A percentile compares a stretch with the other conserved stretches of the same genome.
phyloP scores from a whole-genome alignment of 2,329 filamentous ascomycete genomes.

The Rutstroemia sp. region DNA sequence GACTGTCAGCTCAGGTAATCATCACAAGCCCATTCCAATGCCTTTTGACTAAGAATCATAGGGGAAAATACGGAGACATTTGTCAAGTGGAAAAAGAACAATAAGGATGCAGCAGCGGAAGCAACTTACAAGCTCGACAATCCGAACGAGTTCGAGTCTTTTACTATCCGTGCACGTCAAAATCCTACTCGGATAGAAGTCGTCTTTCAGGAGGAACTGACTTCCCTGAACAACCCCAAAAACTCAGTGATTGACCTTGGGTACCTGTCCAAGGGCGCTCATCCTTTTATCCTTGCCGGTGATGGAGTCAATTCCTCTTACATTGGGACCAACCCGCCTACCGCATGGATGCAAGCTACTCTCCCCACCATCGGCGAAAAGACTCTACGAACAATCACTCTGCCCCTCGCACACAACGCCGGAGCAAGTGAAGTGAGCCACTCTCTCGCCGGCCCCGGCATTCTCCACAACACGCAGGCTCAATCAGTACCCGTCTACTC shows the following conservation, averaged over 20 bases:
- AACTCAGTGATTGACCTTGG: slow-evolving; percentile 15
- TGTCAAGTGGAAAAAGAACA: slow-evolving; percentile 12
- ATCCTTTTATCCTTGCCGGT: slow-evolving; percentile 19
- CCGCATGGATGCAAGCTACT: slow-evolving; percentile 20
- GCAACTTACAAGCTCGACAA: slow-evolving; percentile 17
- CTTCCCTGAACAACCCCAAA: slow-evolving; percentile 16
- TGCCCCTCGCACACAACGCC: slow-evolving; percentile 17
- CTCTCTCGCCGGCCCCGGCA: slow-evolving; percentile 7
- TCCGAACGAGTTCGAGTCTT: slow-evolving; percentile 10
- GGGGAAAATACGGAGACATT: slow-evolving; percentile 11
- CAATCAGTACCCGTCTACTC: slow-evolving; percentile 14
- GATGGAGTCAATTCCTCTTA: slow-evolving; percentile 11
- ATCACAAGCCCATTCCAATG: neutral
- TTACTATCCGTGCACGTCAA: slow-evolving; percentile 17
- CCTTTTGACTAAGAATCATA: neutral
- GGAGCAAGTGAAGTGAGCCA: slow-evolving; percentile 15
- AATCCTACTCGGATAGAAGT: slow-evolving; percentile 10
- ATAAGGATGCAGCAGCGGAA: slow-evolving; percentile 16
- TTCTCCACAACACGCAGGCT: slow-evolving; percentile 17
- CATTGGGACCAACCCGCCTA: slow-evolving; percentile 14
- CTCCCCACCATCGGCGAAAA: slow-evolving; percentile 14
- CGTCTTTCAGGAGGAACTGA: slow-evolving; percentile 14
- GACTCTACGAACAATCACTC: slow-evolving; percentile 15
- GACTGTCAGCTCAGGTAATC: slow-evolving; percentile 11
- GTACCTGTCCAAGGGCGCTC: slow-evolving; percentile 11